Evolutionary conservation across 768 basidiomycete species (phyloP).

Genomic region (Pleurotus ostreatus): DNA sequence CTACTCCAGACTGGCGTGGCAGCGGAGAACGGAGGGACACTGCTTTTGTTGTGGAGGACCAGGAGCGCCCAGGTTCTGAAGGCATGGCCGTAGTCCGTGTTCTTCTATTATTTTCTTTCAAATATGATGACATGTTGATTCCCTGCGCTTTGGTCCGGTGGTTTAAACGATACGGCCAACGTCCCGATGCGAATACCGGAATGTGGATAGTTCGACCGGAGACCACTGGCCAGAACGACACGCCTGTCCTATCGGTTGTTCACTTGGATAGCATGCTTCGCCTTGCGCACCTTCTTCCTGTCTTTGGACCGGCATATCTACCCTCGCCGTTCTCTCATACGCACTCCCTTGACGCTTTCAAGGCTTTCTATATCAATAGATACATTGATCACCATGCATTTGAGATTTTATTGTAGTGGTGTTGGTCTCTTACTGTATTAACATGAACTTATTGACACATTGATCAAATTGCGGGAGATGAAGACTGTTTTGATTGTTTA

Average conservation of each 20-base stretch:
- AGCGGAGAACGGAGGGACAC: constrained; percentile 17
- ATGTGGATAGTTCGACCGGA: constrained; percentile 22
- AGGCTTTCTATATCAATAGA: constrained; percentile 1
- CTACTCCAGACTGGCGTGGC: constrained; percentile 17
- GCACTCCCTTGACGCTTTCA: not conserved
- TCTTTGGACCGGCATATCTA: constrained; percentile 19
- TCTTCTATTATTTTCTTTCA: constrained; percentile 19
- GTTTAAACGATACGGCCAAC: constrained; percentile 14
- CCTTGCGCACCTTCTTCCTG: constrained; percentile 24
- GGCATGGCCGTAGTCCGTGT: constrained; percentile 22
- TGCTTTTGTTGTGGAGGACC: constrained; percentile 18
- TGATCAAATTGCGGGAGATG: no score
- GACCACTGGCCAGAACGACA: not conserved
- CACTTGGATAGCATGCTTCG: constrained; percentile 25
- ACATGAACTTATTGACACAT: no score
- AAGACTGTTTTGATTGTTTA: no score
- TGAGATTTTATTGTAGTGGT: not conserved
- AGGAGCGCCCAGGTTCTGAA: constrained; percentile 9
- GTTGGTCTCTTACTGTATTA: no score
- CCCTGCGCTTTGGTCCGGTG: constrained; percentile 26
- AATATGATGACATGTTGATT: constrained; percentile 10
- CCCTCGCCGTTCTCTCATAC: constrained; percentile 15
- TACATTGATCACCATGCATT: constrained; percentile 3
- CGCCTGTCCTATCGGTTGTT: constrained; percentile 14
- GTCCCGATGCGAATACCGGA: constrained; percentile 18